A percentile compares a stretch with the other conserved stretches of the same genome.
Evolutionary conservation across 2,329 filamentous ascomycete genomes (phyloP).

Genomic region (Pseudogymnoascus sp.): DNA sequence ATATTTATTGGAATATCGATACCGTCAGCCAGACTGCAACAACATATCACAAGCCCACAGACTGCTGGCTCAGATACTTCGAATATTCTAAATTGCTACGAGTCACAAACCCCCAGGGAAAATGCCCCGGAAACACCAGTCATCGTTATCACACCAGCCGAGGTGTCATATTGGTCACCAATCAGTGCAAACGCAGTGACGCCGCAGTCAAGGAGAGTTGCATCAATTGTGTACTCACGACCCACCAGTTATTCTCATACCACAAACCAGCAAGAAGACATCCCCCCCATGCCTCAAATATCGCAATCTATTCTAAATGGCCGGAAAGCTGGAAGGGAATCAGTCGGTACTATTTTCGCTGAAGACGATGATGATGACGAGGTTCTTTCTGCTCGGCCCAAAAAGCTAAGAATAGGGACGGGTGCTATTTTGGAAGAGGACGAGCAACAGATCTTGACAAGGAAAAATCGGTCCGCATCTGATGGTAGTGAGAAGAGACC

Average conservation of each 20-base stretch:
- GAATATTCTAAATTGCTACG: constrained; percentile 20
- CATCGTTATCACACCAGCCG: constrained; percentile 43
- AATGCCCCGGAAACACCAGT: constrained; percentile 34
- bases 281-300: constrained; percentile 53
- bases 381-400: not conserved
- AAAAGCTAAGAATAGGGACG: constrained; percentile 29
- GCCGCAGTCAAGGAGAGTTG: constrained; percentile 13
- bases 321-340: constrained; percentile 21
- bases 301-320: constrained; percentile 30
- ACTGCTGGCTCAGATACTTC: constrained; percentile 26
- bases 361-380: constrained; percentile 18
- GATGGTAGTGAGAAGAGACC: not conserved
- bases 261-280: constrained; percentile 26
- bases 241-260: constrained; percentile 32
- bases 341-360: constrained; percentile 23
- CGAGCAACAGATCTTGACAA: constrained; percentile 35
- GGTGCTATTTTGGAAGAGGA: constrained; percentile 66
- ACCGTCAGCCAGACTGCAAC: constrained; percentile 41
- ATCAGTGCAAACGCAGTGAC: constrained; percentile 15
- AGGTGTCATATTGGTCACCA: constrained; percentile 27
- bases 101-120: constrained; percentile 16
- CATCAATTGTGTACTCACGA: constrained; percentile 46
- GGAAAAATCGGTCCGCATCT: not conserved
- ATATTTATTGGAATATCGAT: constrained; percentile 66
- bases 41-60: constrained; percentile 43